A percentile compares a stretch with the other conserved stretches of the same genome.
Evolutionary conservation across 768 basidiomycete genomes (phyloP).

Genomic region (Rhodotorula toruloides): DNA sequence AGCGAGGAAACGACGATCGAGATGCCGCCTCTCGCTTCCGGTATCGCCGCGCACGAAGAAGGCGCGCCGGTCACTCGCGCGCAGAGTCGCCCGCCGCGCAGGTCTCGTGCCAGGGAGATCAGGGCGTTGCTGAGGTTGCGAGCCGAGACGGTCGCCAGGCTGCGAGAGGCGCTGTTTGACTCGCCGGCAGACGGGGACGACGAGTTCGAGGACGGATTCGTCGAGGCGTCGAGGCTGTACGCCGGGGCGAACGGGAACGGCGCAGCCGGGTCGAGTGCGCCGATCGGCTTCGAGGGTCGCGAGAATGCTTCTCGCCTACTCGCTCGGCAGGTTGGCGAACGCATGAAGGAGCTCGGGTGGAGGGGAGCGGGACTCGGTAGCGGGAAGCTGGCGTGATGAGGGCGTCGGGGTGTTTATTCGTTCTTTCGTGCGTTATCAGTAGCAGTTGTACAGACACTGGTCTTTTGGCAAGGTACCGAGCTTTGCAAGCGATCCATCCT

Average conservation of each 20-base stretch:
- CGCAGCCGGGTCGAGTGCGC: not conserved
- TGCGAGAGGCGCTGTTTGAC: constrained; percentile 12
- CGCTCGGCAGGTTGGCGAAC: not conserved
- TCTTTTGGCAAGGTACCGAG: no score
- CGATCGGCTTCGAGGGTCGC: not conserved
- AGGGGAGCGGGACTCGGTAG: not conserved
- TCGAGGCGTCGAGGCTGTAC: no score
- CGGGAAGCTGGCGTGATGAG: not conserved
- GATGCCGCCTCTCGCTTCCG: not conserved
- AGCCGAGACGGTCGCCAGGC: constrained; percentile 17
- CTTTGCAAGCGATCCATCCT: no score
- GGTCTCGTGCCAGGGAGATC: constrained; percentile 8
- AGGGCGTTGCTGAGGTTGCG: constrained; percentile 8
- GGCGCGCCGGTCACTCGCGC: not conserved
- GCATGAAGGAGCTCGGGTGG: constrained; percentile 3
- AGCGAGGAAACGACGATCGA: not conserved
- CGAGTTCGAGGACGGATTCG: not conserved
- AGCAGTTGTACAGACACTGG: no score
- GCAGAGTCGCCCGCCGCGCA: not conserved
- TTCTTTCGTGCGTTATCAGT: no score
- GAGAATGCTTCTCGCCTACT: not conserved
- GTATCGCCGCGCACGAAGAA: no score
- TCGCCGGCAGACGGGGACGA: not conserved
- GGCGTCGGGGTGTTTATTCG: not conserved
- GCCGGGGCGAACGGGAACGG: not conserved